Base-by-base conservation (phyloP, 2,329 filamentous ascomycete species). In the Aspergillus sojae region DNA sequence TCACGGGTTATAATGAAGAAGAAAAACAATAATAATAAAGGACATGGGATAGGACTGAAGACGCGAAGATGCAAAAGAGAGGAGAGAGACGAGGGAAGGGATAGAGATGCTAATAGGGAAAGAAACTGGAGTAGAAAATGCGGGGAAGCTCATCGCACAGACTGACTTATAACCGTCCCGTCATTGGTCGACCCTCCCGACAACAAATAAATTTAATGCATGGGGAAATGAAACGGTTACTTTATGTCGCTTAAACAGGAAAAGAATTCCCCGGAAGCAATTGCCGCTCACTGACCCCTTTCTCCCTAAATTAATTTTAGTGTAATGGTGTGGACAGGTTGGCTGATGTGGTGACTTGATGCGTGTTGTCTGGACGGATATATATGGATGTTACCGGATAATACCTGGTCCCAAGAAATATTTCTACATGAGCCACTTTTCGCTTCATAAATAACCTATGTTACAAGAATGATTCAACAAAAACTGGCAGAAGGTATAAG, bases 151-250 rank as follows among this genome's bases (percentile, higher is more conserved):
- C 19, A 34, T 52, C 26, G 14, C 21, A 48, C 43, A 11, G 26
- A 52, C n/a, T 58, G 45, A 58, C 43, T 50, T 58, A 30, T 59
- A 36, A 3, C 19, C n/a, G 30, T 2, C 45, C 32, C 45, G 43
- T 59, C 45, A 59, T 59, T 59, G 57, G 57, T 32, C 34, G 21
- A 52, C 56, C 46, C 34, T 55, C 23, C 46, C 46, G 46, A 16
- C 21, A 46, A 16, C 43, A 12, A 21, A 46, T 36, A 36, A 36
- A 46, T 23, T 41, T 41, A 41, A n/a, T n/a, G 19, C 19, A 41
- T 23, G 9, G n/a, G 43, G 43, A n/a, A 52, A 52, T 50, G 48
- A 32, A 52, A 52, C 28, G 23, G 14, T 50, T 28, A 30, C 23
- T 50, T n/a, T 2, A 50, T n/a, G 14, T 50, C 46, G 46, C 46